Evolutionary conservation across 169 alveolate genomes (phyloP), one percentile per base, ranked within the genome.

Genomic region (Plasmodium cynomolgi): DNA sequence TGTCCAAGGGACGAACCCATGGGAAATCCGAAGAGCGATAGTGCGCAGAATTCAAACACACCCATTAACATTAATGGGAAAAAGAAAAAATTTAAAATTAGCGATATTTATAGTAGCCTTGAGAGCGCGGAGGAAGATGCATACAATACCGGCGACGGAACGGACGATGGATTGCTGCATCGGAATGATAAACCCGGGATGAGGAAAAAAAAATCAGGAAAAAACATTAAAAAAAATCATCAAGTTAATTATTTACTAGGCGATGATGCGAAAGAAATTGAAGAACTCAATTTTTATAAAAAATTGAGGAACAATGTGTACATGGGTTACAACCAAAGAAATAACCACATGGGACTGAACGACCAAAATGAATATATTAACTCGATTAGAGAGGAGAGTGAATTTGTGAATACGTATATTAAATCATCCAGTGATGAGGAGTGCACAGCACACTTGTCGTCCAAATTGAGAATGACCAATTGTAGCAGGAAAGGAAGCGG

Each of bases 31-130:
- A 50, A 50, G 62, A 50, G 62, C 23, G 23, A 3, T 50, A 50
- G 17, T 50, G 17, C 7, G 8, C 62, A 13, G 7, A 75, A 77
- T 31, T 3, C 58, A 74, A 50, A 26, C 13, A 44, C 47, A 54
- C n/a, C 13, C 9, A 86, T 31, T n/a, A 23, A 58, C 11, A 86
- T 17, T 11, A 23, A 58, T 9, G 81, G 2, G 20, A 20, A 20
- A 15, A 80, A 13, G 73, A 62, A 37, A 1, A 62, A 68, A 33
- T 80, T 90, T 80, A 80, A 54, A 47, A 41, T 90, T 3, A 80
- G 91, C 50, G 94, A 90, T 31, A 79, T 90, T 58, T 90, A 80
- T 90, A 90, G 94, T 44, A 80, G 90, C 34, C 91, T 90, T 90
- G 94, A 79, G 37, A 90, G 94, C 73, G 91, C 84, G 5, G 91